phyloP scores from a whole-genome alignment of 805 yeast genomes.

The Yueomyces sinensis region DNA sequence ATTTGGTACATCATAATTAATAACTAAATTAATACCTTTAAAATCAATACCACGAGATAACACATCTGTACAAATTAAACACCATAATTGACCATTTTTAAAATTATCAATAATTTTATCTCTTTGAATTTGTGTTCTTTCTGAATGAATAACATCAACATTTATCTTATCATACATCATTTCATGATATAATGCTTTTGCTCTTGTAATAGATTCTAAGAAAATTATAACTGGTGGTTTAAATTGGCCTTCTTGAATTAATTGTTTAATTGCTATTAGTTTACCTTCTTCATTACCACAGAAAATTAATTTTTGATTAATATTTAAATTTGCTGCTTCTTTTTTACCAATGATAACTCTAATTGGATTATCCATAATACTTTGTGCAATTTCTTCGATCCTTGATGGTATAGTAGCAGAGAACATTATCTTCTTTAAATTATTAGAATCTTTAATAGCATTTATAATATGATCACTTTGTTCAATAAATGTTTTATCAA shows the following conservation, averaged over 20 bases:
- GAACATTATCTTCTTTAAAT: constrained; percentile 64
- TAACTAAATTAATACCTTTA: constrained; percentile 86
- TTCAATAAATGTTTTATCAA: constrained; percentile 74
- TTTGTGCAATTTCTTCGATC: constrained; percentile 76
- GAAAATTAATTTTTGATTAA: constrained; percentile 70
- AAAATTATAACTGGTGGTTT: constrained; percentile 89
- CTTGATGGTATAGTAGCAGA: constrained; percentile 93
- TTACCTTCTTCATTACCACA: constrained; percentile 97
- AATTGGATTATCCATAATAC: constrained; percentile 74
- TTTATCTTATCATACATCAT: constrained; percentile 80
- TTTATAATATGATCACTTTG: constrained; percentile 78
- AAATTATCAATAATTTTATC: constrained; percentile 73
- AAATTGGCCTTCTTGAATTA: constrained; percentile 72
- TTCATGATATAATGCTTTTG: constrained; percentile 91
- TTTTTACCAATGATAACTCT: constrained; percentile 86
- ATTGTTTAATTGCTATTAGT: constrained; percentile 76
- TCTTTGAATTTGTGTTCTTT: constrained; percentile 79
- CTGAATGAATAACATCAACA: constrained; percentile 94
- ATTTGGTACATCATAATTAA: constrained; percentile 93
- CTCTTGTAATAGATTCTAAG: constrained; percentile 82
- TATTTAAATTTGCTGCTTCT: constrained; percentile 78
- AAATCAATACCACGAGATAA: constrained; percentile 95
- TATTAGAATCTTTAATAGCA: constrained; percentile 28
- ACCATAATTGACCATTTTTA: constrained; percentile 89
- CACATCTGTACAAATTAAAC: constrained; percentile 91